Base-by-base conservation (phyloP, 306 rosid genomes). In the Trifolium pratense region DNA sequence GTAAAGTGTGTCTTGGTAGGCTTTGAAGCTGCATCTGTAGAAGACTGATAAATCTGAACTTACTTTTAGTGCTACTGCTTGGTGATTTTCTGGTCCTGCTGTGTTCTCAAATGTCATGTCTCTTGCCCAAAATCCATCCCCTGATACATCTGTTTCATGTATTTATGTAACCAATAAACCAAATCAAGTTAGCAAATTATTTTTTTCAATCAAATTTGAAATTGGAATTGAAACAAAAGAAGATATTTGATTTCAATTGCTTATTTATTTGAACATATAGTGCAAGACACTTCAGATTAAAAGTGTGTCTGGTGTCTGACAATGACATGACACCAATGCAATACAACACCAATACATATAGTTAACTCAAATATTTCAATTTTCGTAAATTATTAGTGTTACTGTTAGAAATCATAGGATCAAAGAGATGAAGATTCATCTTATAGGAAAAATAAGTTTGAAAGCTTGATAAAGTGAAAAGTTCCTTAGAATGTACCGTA, bases 61-160 rank as follows among this genome's bases (percentile, higher is more conserved):
- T 3, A 84, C 88, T 18, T 86, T 78, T 0, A 86, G 61, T 9
- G 96, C 91, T 75, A 92, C 91, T 5, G 90, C 92, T 61, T 92
- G 91, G 26, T 88, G 88, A 72, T 81, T 87, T 1, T 74, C 71
- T 2, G 92, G 92, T 0, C 91, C 90, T 12, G 90, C 91, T 2
- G 80, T 86, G 91, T 92, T 92, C 87, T 88, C 92, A 29, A 90
- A 87, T 17, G 91, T 84, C 49, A 92, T 80, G 60, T 88, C 91
- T 42, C 87, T 78, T 5, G 88, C 95, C 97, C 89, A 92, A 26
- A 92, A 90, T 7, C 90, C 97, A 79, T 90, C 98, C 6, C 95
- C 91, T 0, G 86, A 84, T 53, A 88, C 88, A 62, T 89, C 92
- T 88, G 79, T 61, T 66, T 60, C 17, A 37, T 15, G 21, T 3